Percentiles rank a stretch among this genome's conserved stretches.
Evolutionary conservation across 257 asterid genomes (phyloP).

Genomic region (Salvia rosmarinus): DNA sequence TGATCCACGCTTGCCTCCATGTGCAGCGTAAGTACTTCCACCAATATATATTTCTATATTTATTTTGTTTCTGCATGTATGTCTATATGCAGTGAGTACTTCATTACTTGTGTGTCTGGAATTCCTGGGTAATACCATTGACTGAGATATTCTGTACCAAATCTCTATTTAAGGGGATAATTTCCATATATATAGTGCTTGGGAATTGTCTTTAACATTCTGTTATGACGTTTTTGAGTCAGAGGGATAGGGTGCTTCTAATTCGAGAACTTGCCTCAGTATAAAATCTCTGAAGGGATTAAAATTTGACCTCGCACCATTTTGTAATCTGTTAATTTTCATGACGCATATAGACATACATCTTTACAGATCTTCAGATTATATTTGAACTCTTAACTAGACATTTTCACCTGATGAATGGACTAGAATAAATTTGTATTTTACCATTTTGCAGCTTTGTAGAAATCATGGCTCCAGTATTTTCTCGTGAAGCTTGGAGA

Average conservation of each 20-base stretch:
- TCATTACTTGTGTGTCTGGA: constrained; percentile 14
- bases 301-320: not conserved
- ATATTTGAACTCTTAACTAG: not conserved
- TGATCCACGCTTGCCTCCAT: constrained; percentile 95
- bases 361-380: constrained; percentile 7
- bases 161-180: constrained; percentile 17
- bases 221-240: not conserved
- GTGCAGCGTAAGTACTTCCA: constrained; percentile 82
- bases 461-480: constrained; percentile 99
- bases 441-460: constrained; percentile 67
- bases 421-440: constrained; percentile 7
- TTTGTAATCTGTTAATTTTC: constrained; percentile 19
- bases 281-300: not conserved
- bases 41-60: constrained; percentile 12
- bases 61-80: constrained; percentile 24
- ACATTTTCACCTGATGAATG: not conserved
- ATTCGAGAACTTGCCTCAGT: not conserved
- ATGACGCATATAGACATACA: not conserved
- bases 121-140: constrained; percentile 18
- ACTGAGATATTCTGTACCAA: not conserved
- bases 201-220: not conserved
- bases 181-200: constrained; percentile 7
- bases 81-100: not conserved
- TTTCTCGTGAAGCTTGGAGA: constrained; percentile 97
- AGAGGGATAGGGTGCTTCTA: not conserved